Percentiles rank a stretch among this genome's conserved stretches.
These are phyloP conservation scores for Aquilaria malaccensis DNA, from an alignment of 345 rosid species.

Conservation along the genomic window DNA sequence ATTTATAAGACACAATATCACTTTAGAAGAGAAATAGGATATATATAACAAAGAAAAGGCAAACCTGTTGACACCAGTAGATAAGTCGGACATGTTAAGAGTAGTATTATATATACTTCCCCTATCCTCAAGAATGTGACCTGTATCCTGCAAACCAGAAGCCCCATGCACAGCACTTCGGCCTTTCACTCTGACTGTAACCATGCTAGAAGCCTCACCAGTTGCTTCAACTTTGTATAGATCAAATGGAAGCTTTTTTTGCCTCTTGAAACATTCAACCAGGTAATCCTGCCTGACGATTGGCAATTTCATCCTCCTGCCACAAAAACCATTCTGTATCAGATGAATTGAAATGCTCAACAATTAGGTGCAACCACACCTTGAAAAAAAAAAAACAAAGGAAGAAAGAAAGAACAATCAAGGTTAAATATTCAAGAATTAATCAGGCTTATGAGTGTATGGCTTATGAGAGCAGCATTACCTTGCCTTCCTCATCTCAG, in stretches of 20 bases:
- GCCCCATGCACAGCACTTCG: constrained; percentile 91
- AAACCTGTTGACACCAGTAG: constrained; percentile 87
- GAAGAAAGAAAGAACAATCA: not conserved
- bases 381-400: not conserved
- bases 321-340: constrained; percentile 18
- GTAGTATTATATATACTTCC: constrained; percentile 87
- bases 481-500: constrained; percentile 83
- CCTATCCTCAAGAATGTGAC: constrained; percentile 93
- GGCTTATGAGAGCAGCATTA: constrained; percentile 22
- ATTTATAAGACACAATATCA: not conserved
- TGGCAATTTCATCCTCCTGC: constrained; percentile 87
- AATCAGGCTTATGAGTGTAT: too few relatives aligned
- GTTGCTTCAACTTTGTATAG: constrained; percentile 63
- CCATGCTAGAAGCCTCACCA: constrained; percentile 53
- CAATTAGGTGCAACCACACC: not conserved
- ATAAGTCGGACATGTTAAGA: constrained; percentile 87
- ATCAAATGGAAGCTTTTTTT: constrained; percentile 77
- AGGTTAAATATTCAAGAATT: too few relatives aligned
- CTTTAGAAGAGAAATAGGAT: constrained; percentile 2
- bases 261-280: constrained; percentile 64
- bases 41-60: not conserved
- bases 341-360: constrained; percentile 6
- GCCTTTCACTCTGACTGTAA: constrained; percentile 94
- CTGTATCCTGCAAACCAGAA: constrained; percentile 82
- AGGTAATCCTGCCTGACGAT: constrained; percentile 81